A percentile compares a stretch with the other conserved stretches of the same genome.
Conservation (phyloP, 1,284 basidiomycete genomes). For the Sanguinoderma infundibulare region DNA sequence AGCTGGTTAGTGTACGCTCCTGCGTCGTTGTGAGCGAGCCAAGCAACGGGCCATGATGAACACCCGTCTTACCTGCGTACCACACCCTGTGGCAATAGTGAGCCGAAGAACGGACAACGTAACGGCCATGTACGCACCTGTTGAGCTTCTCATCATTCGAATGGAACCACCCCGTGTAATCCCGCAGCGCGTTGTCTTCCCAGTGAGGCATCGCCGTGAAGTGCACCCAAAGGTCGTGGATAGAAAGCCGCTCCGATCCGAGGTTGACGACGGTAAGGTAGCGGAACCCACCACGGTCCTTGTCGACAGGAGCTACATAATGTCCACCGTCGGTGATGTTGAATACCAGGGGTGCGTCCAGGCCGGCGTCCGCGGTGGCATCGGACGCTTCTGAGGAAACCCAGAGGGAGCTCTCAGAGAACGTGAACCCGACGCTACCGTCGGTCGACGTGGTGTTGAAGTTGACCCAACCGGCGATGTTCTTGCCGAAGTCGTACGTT, state of each 20-base stretch:
- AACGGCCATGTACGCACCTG: conserved; percentile 1
- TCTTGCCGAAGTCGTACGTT: conserved; percentile 27
- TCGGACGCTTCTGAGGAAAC: conserved; percentile 18
- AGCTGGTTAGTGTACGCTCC: conserved; percentile 23
- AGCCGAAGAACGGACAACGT: neutral
- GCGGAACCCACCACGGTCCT: conserved; percentile 24
- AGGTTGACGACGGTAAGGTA: conserved; percentile 24
- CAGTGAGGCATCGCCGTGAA: conserved; percentile 26
- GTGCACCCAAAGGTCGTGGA: conserved; percentile 21
- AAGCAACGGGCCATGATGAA: neutral
- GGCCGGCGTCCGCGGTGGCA: conserved; percentile 12
- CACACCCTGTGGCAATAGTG: conserved; percentile 10
- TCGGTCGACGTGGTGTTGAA: conserved; percentile 12
- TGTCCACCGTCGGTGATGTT: conserved; percentile 10
- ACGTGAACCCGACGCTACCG: conserved; percentile 20
- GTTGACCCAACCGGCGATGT: conserved; percentile 21
- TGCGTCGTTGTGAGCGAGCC: neutral
- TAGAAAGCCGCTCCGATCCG: neutral
- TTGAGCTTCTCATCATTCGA: conserved; percentile 25
- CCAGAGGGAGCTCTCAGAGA: conserved; percentile 23
- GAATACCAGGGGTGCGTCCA: conserved; percentile 20
- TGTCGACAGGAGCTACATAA: conserved; percentile 14
- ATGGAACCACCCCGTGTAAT: conserved; percentile 25
- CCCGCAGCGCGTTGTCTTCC: conserved; percentile 11
- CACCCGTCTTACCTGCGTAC: conserved; percentile 18